Evolutionary conservation across 2,329 filamentous ascomycete species (phyloP).

Genomic region (Dactylonectria macrodidyma): DNA sequence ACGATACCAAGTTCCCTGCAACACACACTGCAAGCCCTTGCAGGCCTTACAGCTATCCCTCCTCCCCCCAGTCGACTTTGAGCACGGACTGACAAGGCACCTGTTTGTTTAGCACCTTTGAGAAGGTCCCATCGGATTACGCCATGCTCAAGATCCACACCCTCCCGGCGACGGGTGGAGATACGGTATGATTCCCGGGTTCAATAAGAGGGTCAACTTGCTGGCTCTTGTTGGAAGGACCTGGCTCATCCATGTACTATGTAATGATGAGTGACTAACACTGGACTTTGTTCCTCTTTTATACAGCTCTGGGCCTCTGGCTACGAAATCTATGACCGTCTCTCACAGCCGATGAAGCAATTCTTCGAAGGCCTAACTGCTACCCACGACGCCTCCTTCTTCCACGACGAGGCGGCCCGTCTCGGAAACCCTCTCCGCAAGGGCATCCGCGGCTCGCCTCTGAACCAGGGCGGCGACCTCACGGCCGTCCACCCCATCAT

Average conservation of each 20-base stretch:
- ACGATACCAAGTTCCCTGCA: slow-evolving; percentile 14
- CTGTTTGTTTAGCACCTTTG: slow-evolving; percentile 61
- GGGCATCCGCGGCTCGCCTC: slow-evolving; percentile 65
- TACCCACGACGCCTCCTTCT: slow-evolving; percentile 63
- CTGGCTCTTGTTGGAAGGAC: too few relatives aligned
- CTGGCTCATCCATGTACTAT: too few relatives aligned
- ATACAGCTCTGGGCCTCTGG: slow-evolving; percentile 73
- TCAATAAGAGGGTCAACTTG: neutral
- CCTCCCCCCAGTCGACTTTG: slow-evolving; percentile 5
- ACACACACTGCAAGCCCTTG: neutral
- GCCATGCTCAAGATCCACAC: slow-evolving; percentile 71
- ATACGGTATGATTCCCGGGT: slow-evolving; percentile 58
- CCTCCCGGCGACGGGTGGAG: slow-evolving; percentile 70
- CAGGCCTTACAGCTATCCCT: neutral
- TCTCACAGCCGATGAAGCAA: slow-evolving; percentile 63
- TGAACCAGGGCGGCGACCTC: slow-evolving; percentile 69
- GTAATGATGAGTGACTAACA: slow-evolving; percentile 50
- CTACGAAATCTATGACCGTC: slow-evolving; percentile 71
- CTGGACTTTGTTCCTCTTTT: slow-evolving; percentile 40
- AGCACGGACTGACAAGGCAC: slow-evolving; percentile 20
- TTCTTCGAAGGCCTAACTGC: slow-evolving; percentile 66
- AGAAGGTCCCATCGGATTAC: slow-evolving; percentile 72
- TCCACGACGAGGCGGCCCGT: slow-evolving; percentile 64
- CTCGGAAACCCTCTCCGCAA: slow-evolving; percentile 62
- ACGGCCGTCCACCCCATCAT: slow-evolving; percentile 67